Evolutionary conservation across 169 alveolate genomes (phyloP).

Genomic region (Fabrea salina): DNA sequence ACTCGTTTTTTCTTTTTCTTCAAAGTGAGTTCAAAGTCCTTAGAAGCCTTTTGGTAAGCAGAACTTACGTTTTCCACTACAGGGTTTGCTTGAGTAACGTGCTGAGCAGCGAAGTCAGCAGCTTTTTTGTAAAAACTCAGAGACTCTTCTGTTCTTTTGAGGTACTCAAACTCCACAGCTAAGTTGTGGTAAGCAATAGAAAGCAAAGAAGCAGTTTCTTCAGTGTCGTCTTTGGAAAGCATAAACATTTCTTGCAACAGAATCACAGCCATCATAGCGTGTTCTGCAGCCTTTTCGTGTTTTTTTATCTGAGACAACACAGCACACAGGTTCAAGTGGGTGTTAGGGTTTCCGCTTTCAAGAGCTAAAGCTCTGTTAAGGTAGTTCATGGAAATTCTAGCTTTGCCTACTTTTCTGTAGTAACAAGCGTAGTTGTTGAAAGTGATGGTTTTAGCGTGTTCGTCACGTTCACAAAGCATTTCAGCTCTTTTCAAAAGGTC

Average conservation of each 20-base stretch:
- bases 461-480: slow-evolving; percentile 48
- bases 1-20: not conserved
- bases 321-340: slow-evolving; percentile 74
- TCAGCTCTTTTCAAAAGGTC: slow-evolving; percentile 67
- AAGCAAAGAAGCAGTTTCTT: not conserved
- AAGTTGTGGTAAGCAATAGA: slow-evolving; percentile 55
- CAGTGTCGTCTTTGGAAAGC: not conserved
- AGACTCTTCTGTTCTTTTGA: slow-evolving; percentile 34
- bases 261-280: slow-evolving; percentile 69
- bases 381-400: slow-evolving; percentile 61
- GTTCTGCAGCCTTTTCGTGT: slow-evolving; percentile 69
- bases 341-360: slow-evolving; percentile 61
- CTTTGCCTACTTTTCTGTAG: slow-evolving; percentile 55
- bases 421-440: slow-evolving; percentile 71
- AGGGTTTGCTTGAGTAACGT: not conserved
- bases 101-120: not conserved
- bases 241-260: slow-evolving; percentile 53
- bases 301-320: slow-evolving; percentile 57
- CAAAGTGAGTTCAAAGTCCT: not conserved
- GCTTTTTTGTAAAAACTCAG: slow-evolving; percentile 16
- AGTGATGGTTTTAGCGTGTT: slow-evolving; percentile 67
- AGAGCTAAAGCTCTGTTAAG: slow-evolving; percentile 63
- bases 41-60: not conserved
- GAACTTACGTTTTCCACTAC: not conserved
- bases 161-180: slow-evolving; percentile 50